Conservation (phyloP, 306 rosid genomes). For the Leucaena leucocephala region DNA sequence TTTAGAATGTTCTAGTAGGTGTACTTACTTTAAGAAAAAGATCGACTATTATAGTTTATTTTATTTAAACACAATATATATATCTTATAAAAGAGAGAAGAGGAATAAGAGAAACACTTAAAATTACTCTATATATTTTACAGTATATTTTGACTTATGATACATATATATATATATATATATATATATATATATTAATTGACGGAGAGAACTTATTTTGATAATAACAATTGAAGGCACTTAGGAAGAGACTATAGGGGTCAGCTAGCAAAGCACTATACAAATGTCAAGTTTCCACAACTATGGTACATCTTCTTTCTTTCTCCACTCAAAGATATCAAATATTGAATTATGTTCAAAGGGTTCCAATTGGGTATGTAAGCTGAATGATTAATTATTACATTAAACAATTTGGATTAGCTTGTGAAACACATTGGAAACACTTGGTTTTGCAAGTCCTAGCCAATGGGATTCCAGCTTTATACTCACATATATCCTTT, state of each 20-base stretch:
- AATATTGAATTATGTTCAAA: slow-evolving; percentile 1
- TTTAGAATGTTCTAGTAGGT: too few relatives aligned
- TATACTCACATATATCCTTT: slow-evolving; percentile 18
- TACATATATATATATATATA: too few relatives aligned
- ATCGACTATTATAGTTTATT: too few relatives aligned
- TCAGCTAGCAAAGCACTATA: slow-evolving; percentile 6
- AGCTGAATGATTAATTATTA: slow-evolving; percentile 15
- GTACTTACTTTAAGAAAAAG: too few relatives aligned
- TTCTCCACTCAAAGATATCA: slow-evolving; percentile 35
- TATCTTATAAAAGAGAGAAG: too few relatives aligned
- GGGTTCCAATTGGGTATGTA: slow-evolving; percentile 15
- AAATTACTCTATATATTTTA: too few relatives aligned
- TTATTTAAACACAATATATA: too few relatives aligned
- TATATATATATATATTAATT: neutral
- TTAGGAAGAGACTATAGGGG: neutral
- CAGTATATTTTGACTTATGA: too few relatives aligned
- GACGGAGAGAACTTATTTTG: neutral
- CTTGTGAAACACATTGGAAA: neutral
- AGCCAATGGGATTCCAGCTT: slow-evolving; percentile 26
- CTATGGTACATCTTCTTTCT: slow-evolving; percentile 25
- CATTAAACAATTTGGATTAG: slow-evolving; percentile 34
- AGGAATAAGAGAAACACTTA: too few relatives aligned
- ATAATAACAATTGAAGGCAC: neutral
- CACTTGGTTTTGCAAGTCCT: slow-evolving; percentile 29
- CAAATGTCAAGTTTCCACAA: slow-evolving; percentile 29